Evolutionary conservation across 1,284 basidiomycete species (phyloP).

Genomic region (Spongispora temasekensis): DNA sequence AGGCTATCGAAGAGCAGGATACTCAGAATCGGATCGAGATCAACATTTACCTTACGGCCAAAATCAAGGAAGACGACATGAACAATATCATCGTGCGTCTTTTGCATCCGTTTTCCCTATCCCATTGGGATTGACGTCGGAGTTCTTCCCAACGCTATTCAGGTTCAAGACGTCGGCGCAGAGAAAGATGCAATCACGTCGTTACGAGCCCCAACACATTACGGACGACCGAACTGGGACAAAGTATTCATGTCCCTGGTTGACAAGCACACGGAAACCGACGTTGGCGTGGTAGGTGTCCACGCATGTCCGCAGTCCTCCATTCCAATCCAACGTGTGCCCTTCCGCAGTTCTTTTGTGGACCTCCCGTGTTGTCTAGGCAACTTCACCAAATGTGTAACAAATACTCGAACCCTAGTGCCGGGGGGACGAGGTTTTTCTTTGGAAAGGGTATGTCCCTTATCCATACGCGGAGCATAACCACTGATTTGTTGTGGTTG

Average conservation of each 20-base stretch:
- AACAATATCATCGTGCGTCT: conserved; percentile 78
- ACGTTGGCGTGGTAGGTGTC: conserved; percentile 73
- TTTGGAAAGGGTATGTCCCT: conserved; percentile 71
- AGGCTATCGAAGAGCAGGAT: conserved; percentile 91
- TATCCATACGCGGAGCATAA: too few relatives aligned
- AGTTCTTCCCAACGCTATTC: conserved; percentile 3
- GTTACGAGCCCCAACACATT: conserved; percentile 88
- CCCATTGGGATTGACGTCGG: conserved; percentile 2
- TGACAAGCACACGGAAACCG: conserved; percentile 81
- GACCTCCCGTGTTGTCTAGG: conserved; percentile 68
- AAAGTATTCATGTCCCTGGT: conserved; percentile 74
- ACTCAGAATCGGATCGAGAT: conserved; percentile 82
- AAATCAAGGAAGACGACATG: conserved; percentile 86
- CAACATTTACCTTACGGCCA: conserved; percentile 88
- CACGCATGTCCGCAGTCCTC: background rate
- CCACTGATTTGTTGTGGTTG: background rate
- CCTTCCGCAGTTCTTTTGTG: conserved; percentile 71
- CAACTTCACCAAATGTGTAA: conserved; percentile 77
- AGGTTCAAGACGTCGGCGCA: conserved; percentile 85
- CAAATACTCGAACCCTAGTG: conserved; percentile 79
- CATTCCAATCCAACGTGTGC: conserved; percentile 2
- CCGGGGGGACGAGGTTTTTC: conserved; percentile 82
- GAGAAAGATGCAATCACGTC: conserved; percentile 87
- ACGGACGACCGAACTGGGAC: conserved; percentile 92
- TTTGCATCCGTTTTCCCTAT: background rate